A percentile compares a stretch with the other conserved stretches of the same genome.
phyloP scores from a whole-genome alignment of 1,139 yeast species.

The Candida dubliniensis region DNA sequence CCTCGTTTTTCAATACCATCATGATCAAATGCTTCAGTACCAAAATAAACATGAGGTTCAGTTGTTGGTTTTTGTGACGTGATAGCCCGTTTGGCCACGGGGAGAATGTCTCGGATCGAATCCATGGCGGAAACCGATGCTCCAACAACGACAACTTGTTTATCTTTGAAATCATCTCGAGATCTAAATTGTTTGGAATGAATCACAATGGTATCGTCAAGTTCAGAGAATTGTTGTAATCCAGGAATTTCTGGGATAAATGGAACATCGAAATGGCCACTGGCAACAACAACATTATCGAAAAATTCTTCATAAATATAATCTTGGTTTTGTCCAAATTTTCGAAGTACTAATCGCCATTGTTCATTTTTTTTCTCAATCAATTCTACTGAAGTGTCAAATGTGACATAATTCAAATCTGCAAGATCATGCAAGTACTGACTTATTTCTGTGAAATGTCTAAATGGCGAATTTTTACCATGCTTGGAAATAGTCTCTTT shows the following conservation, averaged over 20 bases:
- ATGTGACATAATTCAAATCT: conserved; percentile 27
- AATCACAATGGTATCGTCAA: conserved; percentile 26
- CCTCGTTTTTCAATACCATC: conserved; percentile 25
- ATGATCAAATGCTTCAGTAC: conserved; percentile 37
- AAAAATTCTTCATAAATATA: conserved; percentile 22
- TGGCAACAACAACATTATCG: conserved; percentile 30
- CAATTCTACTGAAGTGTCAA: conserved; percentile 35
- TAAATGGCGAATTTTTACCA: conserved; percentile 43
- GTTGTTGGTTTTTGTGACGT: conserved; percentile 44
- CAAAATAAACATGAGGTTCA: conserved; percentile 42
- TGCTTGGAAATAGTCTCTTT: conserved; percentile 17
- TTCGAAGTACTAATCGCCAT: conserved; percentile 44
- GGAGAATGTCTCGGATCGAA: conserved; percentile 41
- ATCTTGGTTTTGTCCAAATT: conserved; percentile 26
- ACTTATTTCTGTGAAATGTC: conserved; percentile 49
- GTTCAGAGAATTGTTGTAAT: conserved; percentile 28
- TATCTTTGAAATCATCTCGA: conserved; percentile 26
- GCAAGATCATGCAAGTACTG: conserved; percentile 43
- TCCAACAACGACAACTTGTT: conserved; percentile 41
- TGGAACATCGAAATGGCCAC: conserved; percentile 38
- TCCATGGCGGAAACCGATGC: conserved; percentile 47
- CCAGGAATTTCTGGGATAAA: conserved; percentile 40
- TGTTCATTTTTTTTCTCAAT: conserved; percentile 25
- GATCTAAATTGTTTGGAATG: conserved; percentile 44
- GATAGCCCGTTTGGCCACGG: conserved; percentile 28